Evolutionary conservation across 345 rosid species (phyloP), one percentile per base, ranked within the genome.

Genomic region (Combretum micranthum): DNA sequence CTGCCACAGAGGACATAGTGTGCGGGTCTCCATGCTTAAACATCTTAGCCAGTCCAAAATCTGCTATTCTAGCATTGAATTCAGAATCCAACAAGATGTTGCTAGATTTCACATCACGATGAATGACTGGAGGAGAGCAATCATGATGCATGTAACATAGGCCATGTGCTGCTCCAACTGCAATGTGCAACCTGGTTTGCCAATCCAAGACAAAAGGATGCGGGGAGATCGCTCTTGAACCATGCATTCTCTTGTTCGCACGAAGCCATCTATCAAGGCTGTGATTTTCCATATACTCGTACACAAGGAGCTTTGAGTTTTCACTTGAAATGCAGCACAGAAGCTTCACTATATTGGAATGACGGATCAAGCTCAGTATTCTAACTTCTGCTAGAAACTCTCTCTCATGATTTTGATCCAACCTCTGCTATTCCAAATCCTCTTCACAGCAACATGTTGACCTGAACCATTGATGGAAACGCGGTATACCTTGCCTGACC

Each of bases 231-330:
- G 57, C 21, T 22, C 43, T 69, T 8, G 62, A 37, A 0, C 53
- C 17, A 1, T 61, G 45, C 43, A 56, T 61, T 62, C 84, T 80
- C 50, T 64, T 74, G 68, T 71, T 84, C 56, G 72, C 73, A 20
- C 87, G 96, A 65, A 87, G 89, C 99, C 99, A 93, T 39, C 72
- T 65, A 62, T 93, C 99, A 2, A 93, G 75, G 53, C 97, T 93
- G 1, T 77, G 80, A 47, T 93, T 93, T 81, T 89, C 91, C 71
- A 89, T 66, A 68, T 86, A 93, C 75, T 93, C 97, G 4, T 93
- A 93, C 25, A 93, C 99, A 0, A 93, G 84, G 67, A 93, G 89
- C 79, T 85, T 89, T 0, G 97, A 89, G 52, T 79, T 83, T 50
- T 81, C 94, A 47, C 87, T 75, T 3, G 97, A 87, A 54, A 93